Evolutionary conservation across 768 basidiomycete genomes (phyloP).

Genomic region (Lactarius trivialis): DNA sequence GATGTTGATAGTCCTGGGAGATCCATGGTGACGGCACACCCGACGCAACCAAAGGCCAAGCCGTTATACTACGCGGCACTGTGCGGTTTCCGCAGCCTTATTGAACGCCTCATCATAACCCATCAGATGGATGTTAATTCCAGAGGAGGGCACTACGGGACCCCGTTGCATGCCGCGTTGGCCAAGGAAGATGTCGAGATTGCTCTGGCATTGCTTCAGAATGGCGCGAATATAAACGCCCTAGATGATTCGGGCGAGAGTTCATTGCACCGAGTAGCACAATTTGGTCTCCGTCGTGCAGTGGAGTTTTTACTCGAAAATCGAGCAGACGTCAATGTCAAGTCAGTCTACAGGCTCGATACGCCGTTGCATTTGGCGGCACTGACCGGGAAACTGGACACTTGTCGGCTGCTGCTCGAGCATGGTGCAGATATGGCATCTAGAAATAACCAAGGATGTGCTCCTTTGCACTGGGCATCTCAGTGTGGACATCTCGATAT

Average conservation of each 20-base stretch:
- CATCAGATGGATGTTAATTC: not conserved
- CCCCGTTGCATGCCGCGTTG: not conserved
- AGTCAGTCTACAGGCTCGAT: not conserved
- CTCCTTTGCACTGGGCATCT: not conserved
- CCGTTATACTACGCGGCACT: conserved; percentile 8
- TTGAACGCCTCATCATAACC: not conserved
- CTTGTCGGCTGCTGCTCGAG: not conserved
- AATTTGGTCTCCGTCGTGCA: not conserved
- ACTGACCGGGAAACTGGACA: not conserved
- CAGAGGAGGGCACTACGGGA: not conserved
- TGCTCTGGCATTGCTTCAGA: not conserved
- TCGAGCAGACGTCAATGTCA: not conserved
- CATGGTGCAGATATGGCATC: not conserved
- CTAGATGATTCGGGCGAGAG: not conserved
- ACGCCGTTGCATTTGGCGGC: not conserved
- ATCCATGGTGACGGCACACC: not conserved
- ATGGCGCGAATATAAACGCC: not conserved
- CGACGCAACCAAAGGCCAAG: not conserved
- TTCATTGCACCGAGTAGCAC: not conserved
- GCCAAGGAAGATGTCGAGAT: not conserved
- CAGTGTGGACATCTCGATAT: not conserved
- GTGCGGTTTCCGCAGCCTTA: not conserved
- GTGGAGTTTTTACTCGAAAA: not conserved
- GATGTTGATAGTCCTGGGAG: not conserved
- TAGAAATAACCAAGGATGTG: no score